Evolutionary conservation across 768 basidiomycete species (phyloP), one percentile per base, ranked within the genome.

Genomic region (Russula earlei): DNA sequence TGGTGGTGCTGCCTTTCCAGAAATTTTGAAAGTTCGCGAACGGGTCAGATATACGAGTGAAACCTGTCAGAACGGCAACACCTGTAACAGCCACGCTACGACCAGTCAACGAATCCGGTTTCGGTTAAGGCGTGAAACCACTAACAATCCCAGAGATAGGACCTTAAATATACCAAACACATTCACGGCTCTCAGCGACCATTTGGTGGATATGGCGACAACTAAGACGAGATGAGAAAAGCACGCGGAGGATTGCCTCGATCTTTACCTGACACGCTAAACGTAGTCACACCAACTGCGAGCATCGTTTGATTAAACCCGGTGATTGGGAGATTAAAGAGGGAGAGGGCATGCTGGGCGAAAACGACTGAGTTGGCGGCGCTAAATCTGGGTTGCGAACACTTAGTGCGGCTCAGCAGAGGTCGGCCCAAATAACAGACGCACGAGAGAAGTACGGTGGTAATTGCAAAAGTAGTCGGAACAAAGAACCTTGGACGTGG

Each of bases 381-480:
- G 29, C 61, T 63, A 41, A 55, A 62, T 7, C 64, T 65, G 37
- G n/a, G 2, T 24, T 7, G 22, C 42, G 11, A 49, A 24, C 8
- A 10, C 29, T 22, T 36, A 31, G 25, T n/a, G 25, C 17, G 6
- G 5, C 15, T 0, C 31, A 36, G 37, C 12, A 24, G 22, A 17
- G 15, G 27, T 27, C 27, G 19, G n/a, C n/a, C 1, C 36, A 29
- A 33, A 38, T 24, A 33, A 31, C 19, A 43, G 7, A 65, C 66
- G 50, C 44, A 67, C 60, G 63, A 63, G 20, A 67, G 63, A 12
- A 68, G 58, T 3, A 67, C 63, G 5, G 64, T 15, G 17, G 54
- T 65, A 15, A 75, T 69, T 14, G 76, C 75, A 56, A 76, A 78
- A 1, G 68, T 61, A 25, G 72, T 72, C 2, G 75, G 74, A 24